Evolutionary conservation across 1,284 basidiomycete genomes (phyloP), one percentile per base, ranked within the genome.

Genomic region (Wolfiporia cocos): DNA sequence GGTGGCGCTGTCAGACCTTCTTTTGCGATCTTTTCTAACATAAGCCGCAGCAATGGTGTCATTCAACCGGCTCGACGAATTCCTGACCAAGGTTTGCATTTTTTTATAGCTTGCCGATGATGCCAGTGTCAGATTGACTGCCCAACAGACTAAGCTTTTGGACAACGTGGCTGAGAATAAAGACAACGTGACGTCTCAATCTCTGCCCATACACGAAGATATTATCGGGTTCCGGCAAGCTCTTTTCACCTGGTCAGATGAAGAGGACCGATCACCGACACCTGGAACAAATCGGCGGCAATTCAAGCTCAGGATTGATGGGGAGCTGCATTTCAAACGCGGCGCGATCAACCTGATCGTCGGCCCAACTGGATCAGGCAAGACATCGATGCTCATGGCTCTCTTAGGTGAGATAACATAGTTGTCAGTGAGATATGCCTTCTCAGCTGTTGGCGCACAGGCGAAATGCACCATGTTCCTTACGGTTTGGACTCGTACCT

Each of bases 301-400:
- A 46, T 80, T 78, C 62, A 62, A 57, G 11, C 65, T 81, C 10
- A 55, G 57, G 0, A 62, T 80, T 24, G 67, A 73, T 2, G 66
- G 58, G n/a, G 74, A 81, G 47, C 56, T 83, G 12, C 55, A 67
- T 4, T 84, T 85, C 63, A 68, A 70, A 47, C 70, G 68, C 34
- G 73, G 73, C 6, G 62, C 68, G 44, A 61, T 84, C 50, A 82
- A 81, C 53, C 58, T 85, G 22, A 68, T 85, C 45, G 67, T 79
- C 20, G 82, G 82, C 17, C 75, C 80, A 0, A 75, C 73, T 6
- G 72, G 73, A 14, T 69, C 66, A 1, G 73, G 73, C 6, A 74
- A 72, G 53, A 70, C 72, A 0, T 68, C 66, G 5, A 41, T 74
- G 26, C 54, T 74, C 11, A 69, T 76, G 67, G 77, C 75, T 2